Percentiles rank a stretch among this genome's conserved stretches.
Evolutionary conservation across 73 alveolate species (phyloP).

Genomic region (Tetrahymena malaccensis): DNA sequence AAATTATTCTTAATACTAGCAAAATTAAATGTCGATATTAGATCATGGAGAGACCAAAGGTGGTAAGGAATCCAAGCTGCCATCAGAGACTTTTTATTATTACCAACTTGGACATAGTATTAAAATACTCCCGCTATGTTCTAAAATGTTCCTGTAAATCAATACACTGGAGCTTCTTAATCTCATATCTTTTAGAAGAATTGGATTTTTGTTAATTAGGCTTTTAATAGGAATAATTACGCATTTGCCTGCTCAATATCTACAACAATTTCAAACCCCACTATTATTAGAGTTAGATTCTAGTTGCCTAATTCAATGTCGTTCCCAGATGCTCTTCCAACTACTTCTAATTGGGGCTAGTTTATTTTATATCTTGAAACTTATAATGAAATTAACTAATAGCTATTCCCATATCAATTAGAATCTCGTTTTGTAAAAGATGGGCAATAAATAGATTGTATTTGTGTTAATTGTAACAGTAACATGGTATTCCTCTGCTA

Average conservation of each 20-base stretch:
- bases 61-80: not conserved
- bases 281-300: not conserved
- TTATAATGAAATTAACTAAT: not conserved
- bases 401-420: not conserved
- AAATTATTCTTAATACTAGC: not conserved
- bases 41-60: not conserved
- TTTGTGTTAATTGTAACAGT: slow-evolving; percentile 6
- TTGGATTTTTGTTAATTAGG: not conserved
- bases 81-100: not conserved
- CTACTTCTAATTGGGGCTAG: not conserved
- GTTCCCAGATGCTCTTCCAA: not conserved
- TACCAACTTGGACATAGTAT: not conserved
- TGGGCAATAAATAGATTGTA: slow-evolving; percentile 24
- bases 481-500: not conserved
- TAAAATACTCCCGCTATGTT: not conserved
- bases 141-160: not conserved
- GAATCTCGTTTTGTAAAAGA: not conserved
- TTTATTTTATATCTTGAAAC: not conserved
- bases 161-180: not conserved
- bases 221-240: not conserved
- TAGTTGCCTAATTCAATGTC: not conserved
- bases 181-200: not conserved
- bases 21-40: not conserved
- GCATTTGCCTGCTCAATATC: not conserved
- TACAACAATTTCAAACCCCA: not conserved